Conservation (phyloP, 2,329 filamentous ascomycete species). For the Colletotrichum magnum region DNA sequence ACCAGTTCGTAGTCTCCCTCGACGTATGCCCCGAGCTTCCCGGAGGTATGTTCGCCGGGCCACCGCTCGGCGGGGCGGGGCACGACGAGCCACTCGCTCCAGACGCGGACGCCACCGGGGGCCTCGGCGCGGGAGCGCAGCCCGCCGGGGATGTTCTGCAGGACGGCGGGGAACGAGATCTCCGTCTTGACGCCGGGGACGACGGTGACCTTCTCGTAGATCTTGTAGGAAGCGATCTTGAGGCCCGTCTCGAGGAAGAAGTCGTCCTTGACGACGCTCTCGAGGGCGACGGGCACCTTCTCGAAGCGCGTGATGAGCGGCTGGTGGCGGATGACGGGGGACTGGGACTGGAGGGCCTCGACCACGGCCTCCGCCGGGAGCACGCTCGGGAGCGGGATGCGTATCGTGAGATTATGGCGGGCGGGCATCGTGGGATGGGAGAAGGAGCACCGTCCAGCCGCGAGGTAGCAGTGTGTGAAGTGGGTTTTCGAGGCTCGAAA, state of each 20-base stretch:
- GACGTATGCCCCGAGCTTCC: slow-evolving; percentile 37
- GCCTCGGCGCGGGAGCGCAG: slow-evolving; percentile 60
- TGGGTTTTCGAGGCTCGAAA: background rate
- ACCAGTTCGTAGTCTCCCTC: slow-evolving; percentile 50
- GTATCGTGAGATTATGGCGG: slow-evolving; percentile 53
- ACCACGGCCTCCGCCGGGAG: slow-evolving; percentile 56
- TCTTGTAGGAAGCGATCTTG: slow-evolving; percentile 51
- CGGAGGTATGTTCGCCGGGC: slow-evolving; percentile 28
- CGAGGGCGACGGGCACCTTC: slow-evolving; percentile 50
- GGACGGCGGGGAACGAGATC: slow-evolving; percentile 58
- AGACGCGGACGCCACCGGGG: slow-evolving; percentile 58
- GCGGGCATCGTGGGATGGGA: slow-evolving; percentile 39
- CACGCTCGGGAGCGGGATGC: slow-evolving; percentile 57
- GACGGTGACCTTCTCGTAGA: slow-evolving; percentile 51
- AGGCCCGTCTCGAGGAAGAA: slow-evolving; percentile 55
- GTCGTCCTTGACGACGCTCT: slow-evolving; percentile 54
- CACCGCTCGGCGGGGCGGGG: slow-evolving; percentile 42
- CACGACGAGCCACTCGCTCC: slow-evolving; percentile 53
- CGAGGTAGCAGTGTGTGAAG: background rate
- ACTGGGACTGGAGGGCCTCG: slow-evolving; percentile 55
- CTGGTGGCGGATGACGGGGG: slow-evolving; percentile 59
- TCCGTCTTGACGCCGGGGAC: slow-evolving; percentile 57
- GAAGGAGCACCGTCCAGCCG: background rate
- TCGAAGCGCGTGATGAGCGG: slow-evolving; percentile 53
- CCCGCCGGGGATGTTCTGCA: slow-evolving; percentile 58